Percentiles rank a stretch among this genome's conserved stretches.
Conservation (phyloP, 257 asterid species). For the Nemophila menziesii region DNA sequence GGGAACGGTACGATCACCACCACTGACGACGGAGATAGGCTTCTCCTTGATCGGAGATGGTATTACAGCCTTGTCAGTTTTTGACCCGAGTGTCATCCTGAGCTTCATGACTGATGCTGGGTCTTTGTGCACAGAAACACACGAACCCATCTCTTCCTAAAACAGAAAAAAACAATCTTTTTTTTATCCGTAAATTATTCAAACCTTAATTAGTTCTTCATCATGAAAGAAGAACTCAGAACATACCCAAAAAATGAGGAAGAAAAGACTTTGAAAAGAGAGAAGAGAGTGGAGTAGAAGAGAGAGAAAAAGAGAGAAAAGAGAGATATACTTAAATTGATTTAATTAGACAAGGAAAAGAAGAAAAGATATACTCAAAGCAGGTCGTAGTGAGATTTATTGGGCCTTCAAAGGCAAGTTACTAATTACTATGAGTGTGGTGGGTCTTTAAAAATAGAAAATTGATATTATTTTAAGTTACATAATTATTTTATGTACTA, state of each 20-base stretch:
- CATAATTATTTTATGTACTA: no score
- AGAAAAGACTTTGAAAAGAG: neutral
- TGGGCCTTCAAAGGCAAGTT: neutral
- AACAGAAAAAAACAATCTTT: neutral
- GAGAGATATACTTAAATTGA: neutral
- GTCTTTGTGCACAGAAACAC: constrained; percentile 24
- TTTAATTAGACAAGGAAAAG: neutral
- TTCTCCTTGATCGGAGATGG: constrained; percentile 48
- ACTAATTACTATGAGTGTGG: no score
- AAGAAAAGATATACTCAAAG: neutral
- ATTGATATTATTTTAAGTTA: no score
- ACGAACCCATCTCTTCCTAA: constrained; percentile 27
- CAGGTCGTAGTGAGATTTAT: neutral
- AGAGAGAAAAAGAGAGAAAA: neutral
- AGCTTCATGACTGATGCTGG: constrained; percentile 32
- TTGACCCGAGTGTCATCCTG: constrained; percentile 32
- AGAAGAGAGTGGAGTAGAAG: neutral
- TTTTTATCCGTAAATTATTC: neutral
- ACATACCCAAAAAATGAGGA: neutral
- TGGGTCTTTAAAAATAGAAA: no score
- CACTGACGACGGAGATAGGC: neutral
- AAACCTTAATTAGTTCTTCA: neutral
- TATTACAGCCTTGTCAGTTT: constrained; percentile 27
- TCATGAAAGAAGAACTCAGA: neutral
- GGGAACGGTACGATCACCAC: neutral